Conservation (phyloP, 257 asterid genomes). For the Ilex aquifolium region DNA sequence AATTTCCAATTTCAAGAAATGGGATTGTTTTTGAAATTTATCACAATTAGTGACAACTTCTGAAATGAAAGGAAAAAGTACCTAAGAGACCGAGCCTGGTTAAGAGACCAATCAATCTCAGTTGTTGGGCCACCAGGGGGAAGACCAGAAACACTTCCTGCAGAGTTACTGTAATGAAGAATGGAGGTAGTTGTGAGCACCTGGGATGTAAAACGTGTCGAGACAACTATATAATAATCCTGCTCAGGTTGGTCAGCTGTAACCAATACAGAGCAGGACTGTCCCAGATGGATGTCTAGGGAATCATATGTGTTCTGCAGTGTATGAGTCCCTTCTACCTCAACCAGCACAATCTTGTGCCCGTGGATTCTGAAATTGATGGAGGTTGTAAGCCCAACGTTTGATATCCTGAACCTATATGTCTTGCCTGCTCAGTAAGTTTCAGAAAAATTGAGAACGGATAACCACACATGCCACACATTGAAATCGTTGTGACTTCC, state of each 20-base stretch:
- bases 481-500: neutral
- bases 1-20: too few relatives aligned
- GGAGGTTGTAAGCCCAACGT: conserved; percentile 22
- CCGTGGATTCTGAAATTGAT: conserved; percentile 34
- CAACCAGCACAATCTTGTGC: conserved; percentile 26
- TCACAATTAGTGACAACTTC: too few relatives aligned
- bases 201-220: conserved; percentile 25
- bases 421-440: conserved; percentile 19
- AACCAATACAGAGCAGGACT: conserved; percentile 26
- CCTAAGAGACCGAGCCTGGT: conserved; percentile 29
- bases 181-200: conserved; percentile 19
- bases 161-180: conserved; percentile 27
- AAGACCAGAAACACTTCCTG: conserved; percentile 24
- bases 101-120: conserved; percentile 28
- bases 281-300: conserved; percentile 31
- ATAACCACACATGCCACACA: neutral
- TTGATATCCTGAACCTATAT: conserved; percentile 31
- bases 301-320: conserved; percentile 27
- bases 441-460: too few relatives aligned
- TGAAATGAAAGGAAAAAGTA: neutral
- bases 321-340: conserved; percentile 29
- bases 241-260: conserved; percentile 29
- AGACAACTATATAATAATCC: conserved; percentile 24
- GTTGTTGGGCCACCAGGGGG: conserved; percentile 30
- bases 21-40: too few relatives aligned